These are phyloP conservation scores for Boletus bicolor DNA, from an alignment of 768 basidiomycete genomes.

Conservation along the genomic window DNA sequence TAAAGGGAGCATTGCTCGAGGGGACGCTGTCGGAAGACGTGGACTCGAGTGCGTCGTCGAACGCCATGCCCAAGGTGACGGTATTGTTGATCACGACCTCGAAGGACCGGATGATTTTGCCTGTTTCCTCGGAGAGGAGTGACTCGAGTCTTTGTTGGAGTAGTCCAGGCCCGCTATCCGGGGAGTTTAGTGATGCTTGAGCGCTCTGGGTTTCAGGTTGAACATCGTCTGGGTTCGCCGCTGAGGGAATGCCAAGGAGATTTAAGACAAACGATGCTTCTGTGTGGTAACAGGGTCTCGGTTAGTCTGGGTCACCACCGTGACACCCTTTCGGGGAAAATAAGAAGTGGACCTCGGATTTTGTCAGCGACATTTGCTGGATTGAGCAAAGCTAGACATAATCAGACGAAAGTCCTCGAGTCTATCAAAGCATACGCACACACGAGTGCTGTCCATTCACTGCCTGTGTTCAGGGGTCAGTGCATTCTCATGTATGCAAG, in stretches of 20 bases:
- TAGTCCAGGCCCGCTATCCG: neutral
- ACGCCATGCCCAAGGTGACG: neutral
- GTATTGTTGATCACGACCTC: slow-evolving; percentile 3
- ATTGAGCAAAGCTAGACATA: neutral
- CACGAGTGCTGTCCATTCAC: neutral
- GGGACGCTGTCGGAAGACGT: neutral
- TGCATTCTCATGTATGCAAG: neutral
- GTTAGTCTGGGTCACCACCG: too few relatives aligned
- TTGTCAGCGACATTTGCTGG: neutral
- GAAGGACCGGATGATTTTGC: slow-evolving; percentile 1
- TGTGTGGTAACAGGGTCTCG: neutral
- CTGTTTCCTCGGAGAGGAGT: slow-evolving; percentile 1
- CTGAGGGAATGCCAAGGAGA: neutral
- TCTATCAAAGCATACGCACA: neutral
- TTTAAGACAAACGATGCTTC: neutral
- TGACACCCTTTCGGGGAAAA: neutral
- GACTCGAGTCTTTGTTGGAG: neutral
- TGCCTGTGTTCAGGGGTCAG: slow-evolving; percentile 1
- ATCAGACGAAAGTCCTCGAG: neutral
- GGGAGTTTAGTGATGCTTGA: neutral
- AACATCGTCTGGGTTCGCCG: neutral
- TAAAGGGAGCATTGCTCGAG: neutral
- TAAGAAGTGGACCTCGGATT: neutral
- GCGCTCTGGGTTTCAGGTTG: neutral
- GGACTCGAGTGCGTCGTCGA: neutral